A percentile compares a stretch with the other conserved stretches of the same genome.
Evolutionary conservation across 2,329 filamentous ascomycete species (phyloP).

Genomic region (Mollisiaceae sp.): DNA sequence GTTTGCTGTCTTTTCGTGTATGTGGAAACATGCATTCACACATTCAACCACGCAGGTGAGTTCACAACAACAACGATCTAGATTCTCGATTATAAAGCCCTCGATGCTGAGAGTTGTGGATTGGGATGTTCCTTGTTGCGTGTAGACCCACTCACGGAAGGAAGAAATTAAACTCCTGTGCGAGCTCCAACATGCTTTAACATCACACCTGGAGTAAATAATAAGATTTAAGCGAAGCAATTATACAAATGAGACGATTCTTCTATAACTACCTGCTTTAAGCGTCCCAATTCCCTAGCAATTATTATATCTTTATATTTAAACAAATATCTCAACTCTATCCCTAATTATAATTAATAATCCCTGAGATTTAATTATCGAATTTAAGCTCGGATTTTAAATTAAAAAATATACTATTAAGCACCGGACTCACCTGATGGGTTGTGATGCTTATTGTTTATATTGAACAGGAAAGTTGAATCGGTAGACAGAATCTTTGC

Average conservation of each 20-base stretch:
- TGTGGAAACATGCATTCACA: background rate
- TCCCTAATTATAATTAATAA: background rate
- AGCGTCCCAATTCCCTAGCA: background rate
- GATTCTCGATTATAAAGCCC: too few species aligned
- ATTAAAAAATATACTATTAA: too few species aligned
- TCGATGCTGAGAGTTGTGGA: too few species aligned
- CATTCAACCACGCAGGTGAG: too few species aligned
- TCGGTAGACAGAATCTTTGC: constrained; percentile 12
- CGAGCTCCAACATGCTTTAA: too few species aligned
- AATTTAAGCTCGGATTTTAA: background rate
- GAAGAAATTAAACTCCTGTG: too few species aligned
- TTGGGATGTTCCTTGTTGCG: too few species aligned
- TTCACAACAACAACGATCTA: too few species aligned
- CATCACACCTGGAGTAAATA: too few species aligned
- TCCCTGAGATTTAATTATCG: background rate
- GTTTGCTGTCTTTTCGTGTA: too few species aligned
- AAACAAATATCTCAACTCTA: background rate
- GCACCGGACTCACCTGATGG: too few species aligned
- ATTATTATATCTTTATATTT: background rate
- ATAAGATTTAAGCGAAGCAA: background rate
- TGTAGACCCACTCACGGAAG: background rate
- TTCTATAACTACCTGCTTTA: background rate
- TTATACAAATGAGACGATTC: background rate
- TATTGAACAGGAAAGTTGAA: background rate
- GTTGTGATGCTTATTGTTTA: too few species aligned